phyloP scores from a whole-genome alignment of 768 basidiomycete genomes.

The Tephrocybe sp. region DNA sequence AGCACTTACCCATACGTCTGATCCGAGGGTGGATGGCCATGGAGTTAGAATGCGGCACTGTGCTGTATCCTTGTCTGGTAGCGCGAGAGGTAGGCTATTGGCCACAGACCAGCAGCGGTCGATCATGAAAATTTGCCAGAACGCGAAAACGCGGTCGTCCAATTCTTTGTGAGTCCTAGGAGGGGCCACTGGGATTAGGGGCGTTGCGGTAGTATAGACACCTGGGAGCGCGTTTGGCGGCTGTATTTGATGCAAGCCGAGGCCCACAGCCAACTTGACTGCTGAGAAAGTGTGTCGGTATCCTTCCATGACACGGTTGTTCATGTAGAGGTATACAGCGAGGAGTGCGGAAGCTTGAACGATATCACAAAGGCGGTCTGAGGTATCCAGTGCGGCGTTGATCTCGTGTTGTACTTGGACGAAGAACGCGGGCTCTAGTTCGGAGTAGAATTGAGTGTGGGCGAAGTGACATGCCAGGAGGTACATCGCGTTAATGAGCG shows the following conservation, averaged over 20 bases:
- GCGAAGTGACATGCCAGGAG: conserved; percentile 60
- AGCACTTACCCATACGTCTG: conserved; percentile 16
- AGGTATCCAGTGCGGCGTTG: conserved; percentile 49
- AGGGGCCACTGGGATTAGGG: conserved; percentile 29
- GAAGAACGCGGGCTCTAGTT: conserved; percentile 49
- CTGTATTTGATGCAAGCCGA: conserved; percentile 57
- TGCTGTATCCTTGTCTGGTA: conserved; percentile 49
- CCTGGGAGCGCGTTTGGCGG: conserved; percentile 19
- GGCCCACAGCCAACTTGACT: conserved; percentile 58
- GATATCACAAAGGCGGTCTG: conserved; percentile 56
- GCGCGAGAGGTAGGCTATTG: conserved; percentile 51
- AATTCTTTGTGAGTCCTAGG: conserved; percentile 42
- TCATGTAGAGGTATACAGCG: conserved; percentile 59
- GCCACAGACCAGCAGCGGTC: conserved; percentile 61
- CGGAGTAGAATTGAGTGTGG: conserved; percentile 36
- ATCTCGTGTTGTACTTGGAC: conserved; percentile 50
- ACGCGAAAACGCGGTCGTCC: conserved; percentile 48
- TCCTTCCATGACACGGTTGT: conserved; percentile 55
- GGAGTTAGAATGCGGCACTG: conserved; percentile 53
- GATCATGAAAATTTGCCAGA: conserved; percentile 66
- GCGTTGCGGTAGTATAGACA: conserved; percentile 11
- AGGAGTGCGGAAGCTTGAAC: conserved; percentile 62
- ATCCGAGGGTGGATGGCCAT: conserved; percentile 39
- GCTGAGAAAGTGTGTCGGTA: conserved; percentile 62
- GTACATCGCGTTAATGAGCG: conserved; percentile 61